Base-by-base conservation (phyloP, 768 basidiomycete genomes). In the Collybia sordida region DNA sequence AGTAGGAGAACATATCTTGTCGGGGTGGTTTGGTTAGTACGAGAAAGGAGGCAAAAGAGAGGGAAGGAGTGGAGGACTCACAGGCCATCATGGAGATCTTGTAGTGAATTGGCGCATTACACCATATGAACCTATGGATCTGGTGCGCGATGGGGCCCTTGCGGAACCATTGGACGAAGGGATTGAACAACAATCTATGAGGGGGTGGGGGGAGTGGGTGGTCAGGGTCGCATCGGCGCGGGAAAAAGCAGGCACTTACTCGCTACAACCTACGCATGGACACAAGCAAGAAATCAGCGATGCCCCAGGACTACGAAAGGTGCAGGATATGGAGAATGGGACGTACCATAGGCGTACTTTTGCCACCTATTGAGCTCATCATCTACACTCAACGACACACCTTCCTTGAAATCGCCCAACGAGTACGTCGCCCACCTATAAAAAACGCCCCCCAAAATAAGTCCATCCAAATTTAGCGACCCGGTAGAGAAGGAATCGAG, bases 361-460 rank as follows among this genome's bases (percentile, higher is more conserved):
- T 93, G 90, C 93, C 93, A 96, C 3, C 93, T 69, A 59, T 93
- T 93, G 40, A 94, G 65, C 63, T 96, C 93, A 64, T 95, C 93
- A 50, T 93, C 92, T 55, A 83, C 81, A 3, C 88, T 93, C 23
- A 96, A 74, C 1, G 87, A 88, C 22, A 96, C 93, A 56, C 93
- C 93, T 63, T 96, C 93, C 69, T 93, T 88, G 75, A 94, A 96
- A 3, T 75, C 85, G 28, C 89, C 83, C n/a, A 85, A 75, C 1
- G 83, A 85, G 64, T 95, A 95, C 1, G 89, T 90, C 42, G 90
- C 88, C 91, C 88, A 86, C 6, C 83, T 82, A 52, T 72, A 74
- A 2, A n/a, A 38, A 7, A n/a, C n/a, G 22, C 24, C n/a, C 12
- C 19, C n/a, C 23, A 12, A 31, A 40, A 35, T 39, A 36, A 18